Evolutionary conservation across 495 filamentous ascomycete genomes (phyloP), one percentile per base, ranked within the genome.

Genomic region (Penicillium paxilli): DNA sequence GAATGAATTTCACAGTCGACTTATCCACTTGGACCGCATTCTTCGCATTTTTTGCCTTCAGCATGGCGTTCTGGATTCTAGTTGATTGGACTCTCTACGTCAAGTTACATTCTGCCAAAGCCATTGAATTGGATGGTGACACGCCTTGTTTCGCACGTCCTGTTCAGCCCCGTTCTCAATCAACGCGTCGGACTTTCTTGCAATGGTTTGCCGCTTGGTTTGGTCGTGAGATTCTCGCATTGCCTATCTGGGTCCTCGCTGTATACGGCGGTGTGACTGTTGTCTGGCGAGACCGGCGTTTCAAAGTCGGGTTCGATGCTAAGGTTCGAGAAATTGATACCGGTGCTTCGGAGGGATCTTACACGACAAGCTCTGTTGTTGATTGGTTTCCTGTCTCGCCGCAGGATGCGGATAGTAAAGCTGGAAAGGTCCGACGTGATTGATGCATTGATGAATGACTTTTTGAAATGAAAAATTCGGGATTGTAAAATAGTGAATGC

Each of bases 221-320:
- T 0, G 92, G 89, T 0, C 78, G 94, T 19, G 94, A 99, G 65
- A 32, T 80, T 1, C 72, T 96, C 7, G 92, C 95, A 0, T 74
- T 93, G 23, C 91, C 90, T 5, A 89, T 99, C 45, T 98, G 94
- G 94, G 44, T 74, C 3, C 87, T 86, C 83, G 92, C 93, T 12
- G 85, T 96, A 19, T 86, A 85, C 58, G 87, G 91, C 48, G 95
- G 89, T 4, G 83, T 84, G 26, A 92, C 84, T 23, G 90, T 98
- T 10, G 81, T 83, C 51, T 98, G 95, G 95, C 79, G 94, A 28
- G 91, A 92, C 0, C 83, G 83, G 58, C 80, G 76, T 21, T 98
- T 98, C 68, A 81, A 83, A 65, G 92, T 99, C 11, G 82, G 88
- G 4, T 66, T 76, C 32, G 90, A 96, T 70, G 96, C 92, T 83